phyloP scores from a whole-genome alignment of 2,329 filamentous ascomycete species.

The Pezicula radicicola region DNA sequence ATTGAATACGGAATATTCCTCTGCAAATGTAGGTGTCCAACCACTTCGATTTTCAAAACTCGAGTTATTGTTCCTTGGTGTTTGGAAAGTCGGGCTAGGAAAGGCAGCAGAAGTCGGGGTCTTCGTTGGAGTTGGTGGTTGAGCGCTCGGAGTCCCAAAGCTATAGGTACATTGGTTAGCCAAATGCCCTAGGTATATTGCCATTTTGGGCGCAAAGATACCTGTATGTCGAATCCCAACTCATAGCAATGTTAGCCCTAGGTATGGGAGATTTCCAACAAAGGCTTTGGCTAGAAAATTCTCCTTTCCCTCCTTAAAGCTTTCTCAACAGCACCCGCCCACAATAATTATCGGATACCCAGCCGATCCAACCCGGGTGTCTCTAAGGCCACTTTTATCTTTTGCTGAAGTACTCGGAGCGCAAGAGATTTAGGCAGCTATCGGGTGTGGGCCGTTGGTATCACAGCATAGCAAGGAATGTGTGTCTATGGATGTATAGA shows the following conservation, averaged over 20 bases:
- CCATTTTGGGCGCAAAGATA: conserved; percentile 25
- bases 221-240: conserved; percentile 56
- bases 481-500: too few relatives aligned
- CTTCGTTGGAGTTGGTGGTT: conserved; percentile 55
- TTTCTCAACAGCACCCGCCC: neutral
- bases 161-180: conserved; percentile 40
- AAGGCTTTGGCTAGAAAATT: conserved; percentile 10
- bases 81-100: conserved; percentile 54
- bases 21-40: conserved; percentile 61
- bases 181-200: conserved; percentile 3
- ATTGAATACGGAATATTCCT: conserved; percentile 65
- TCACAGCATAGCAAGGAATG: too few relatives aligned
- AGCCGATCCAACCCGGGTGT: neutral
- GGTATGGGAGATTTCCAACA: conserved; percentile 1
- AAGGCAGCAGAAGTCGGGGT: conserved; percentile 53
- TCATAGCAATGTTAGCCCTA: conserved; percentile 52
- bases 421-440: too few relatives aligned
- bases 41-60: conserved; percentile 46
- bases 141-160: conserved; percentile 62
- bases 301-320: conserved; percentile 17
- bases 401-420: too few relatives aligned
- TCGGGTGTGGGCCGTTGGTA: too few relatives aligned
- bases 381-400: too few relatives aligned
- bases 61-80: conserved; percentile 46
- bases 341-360: neutral